phyloP scores from a whole-genome alignment of 1,284 basidiomycete species.

The Trametes hirsuta region DNA sequence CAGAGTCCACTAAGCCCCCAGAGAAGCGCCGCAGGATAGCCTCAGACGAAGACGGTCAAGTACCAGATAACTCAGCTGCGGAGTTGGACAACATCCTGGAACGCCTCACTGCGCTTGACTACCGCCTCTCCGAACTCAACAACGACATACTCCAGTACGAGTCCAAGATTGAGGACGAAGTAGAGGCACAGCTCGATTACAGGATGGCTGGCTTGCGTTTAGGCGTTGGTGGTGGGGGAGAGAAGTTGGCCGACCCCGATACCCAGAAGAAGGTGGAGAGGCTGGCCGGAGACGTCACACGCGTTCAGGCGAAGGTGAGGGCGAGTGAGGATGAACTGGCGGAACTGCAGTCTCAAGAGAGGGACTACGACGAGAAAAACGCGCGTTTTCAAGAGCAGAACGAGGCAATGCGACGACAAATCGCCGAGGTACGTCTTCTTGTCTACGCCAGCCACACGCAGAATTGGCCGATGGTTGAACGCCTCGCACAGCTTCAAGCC shows the following conservation, averaged over 20 bases:
- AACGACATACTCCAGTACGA: constrained; percentile 48
- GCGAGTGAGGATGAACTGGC: constrained; percentile 43
- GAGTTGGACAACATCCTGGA: constrained; percentile 45
- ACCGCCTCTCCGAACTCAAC: constrained; percentile 42
- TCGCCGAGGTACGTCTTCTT: constrained; percentile 31
- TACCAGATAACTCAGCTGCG: background rate
- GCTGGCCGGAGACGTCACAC: constrained; percentile 30
- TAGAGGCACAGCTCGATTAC: constrained; percentile 36
- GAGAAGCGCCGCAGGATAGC: constrained; percentile 41
- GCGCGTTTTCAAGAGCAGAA: constrained; percentile 29
- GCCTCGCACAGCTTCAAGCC: constrained; percentile 33
- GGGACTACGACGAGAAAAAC: constrained; percentile 34
- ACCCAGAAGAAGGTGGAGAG: constrained; percentile 43
- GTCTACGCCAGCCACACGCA: too few relatives aligned
- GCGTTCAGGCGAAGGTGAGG: background rate
- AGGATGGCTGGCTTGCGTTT: constrained; percentile 35
- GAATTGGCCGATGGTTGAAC: background rate
- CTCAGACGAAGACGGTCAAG: constrained; percentile 10
- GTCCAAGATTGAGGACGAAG: constrained; percentile 38
- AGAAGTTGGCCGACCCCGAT: constrained; percentile 20
- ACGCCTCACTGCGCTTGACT: constrained; percentile 42
- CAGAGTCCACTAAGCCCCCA: background rate
- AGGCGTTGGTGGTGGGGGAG: background rate
- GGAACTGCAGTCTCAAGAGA: constrained; percentile 37
- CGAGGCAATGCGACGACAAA: constrained; percentile 24